Conservation (phyloP, 2,329 filamentous ascomycete genomes). For the Claviceps paspali region DNA sequence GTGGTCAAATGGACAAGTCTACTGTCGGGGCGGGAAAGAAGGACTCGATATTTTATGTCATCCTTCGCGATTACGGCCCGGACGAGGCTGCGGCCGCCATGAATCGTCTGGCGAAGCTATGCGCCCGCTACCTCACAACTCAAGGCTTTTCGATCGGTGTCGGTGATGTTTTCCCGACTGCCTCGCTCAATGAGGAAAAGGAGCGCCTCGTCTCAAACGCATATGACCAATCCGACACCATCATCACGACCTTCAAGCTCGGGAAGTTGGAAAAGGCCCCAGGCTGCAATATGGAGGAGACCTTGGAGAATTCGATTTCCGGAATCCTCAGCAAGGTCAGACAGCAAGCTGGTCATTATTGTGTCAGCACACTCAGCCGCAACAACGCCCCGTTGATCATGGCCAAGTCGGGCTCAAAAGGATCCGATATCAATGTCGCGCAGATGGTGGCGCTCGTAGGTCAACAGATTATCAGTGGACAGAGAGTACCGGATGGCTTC, state of each 20-base stretch:
- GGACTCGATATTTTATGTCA: constrained; percentile 92
- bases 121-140: constrained; percentile 74
- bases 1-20: constrained; percentile 92
- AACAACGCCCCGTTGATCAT: constrained; percentile 92
- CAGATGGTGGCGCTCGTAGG: constrained; percentile 98
- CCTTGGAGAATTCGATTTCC: constrained; percentile 78
- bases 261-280: constrained; percentile 74
- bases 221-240: constrained; percentile 65
- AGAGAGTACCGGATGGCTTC: constrained; percentile 89
- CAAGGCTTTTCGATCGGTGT: constrained; percentile 94
- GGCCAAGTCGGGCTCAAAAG: constrained; percentile 94
- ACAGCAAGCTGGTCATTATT: constrained; percentile 78
- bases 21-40: constrained; percentile 97
- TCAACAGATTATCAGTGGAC: constrained; percentile 91
- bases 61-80: constrained; percentile 86
- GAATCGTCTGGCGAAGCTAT: constrained; percentile 85
- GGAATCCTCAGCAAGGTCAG: constrained; percentile 86
- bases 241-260: constrained; percentile 66
- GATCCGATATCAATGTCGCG: constrained; percentile 93
- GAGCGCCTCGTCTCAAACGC: constrained; percentile 60
- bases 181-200: constrained; percentile 56
- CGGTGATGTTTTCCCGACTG: constrained; percentile 78
- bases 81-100: constrained; percentile 80
- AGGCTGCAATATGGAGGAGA: constrained; percentile 83
- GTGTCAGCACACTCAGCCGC: constrained; percentile 75